Base-by-base conservation (phyloP, 441 rosid species). In the Flueggea neowawraea region DNA sequence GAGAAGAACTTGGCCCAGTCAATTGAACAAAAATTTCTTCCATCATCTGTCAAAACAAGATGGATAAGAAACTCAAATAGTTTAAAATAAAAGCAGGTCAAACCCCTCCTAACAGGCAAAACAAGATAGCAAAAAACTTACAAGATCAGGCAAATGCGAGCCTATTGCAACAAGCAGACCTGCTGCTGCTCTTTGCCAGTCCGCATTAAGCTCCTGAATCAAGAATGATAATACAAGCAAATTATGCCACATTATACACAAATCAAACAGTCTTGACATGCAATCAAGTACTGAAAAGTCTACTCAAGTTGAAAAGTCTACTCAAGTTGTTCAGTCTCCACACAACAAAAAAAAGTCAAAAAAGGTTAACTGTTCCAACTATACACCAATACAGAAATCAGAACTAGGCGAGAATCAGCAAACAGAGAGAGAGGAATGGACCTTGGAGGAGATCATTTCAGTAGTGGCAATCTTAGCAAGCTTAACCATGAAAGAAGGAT, bases 381-480 rank as follows among this genome's bases (percentile, higher is more conserved):
- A 22, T 22, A 22, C 28, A 4, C 41, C 41, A 36, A 36, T 36
- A 8, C 41, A 36, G 6, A 51, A 28, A 15, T 15, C 57, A 16
- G 17, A 39, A 31, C 52, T 16, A 15, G 4, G 16, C 15, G 3
- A 15, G 28, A 56, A 36, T 6, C 50, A 43, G n/a, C 12, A 47
- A 14, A 36, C 6, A 36, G 7, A 36, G 41, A 14, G 50, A 12
- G n/a, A 47, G 14, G 5, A 47, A 47, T 47, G 50, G 45, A 88
- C 99, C 97, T 91, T 95, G 57, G 99, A 87, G 65, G 97, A 91
- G 79, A 95, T 84, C 43, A 95, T 89, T 79, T 95, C 99, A 0
- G 96, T 66, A 1, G 99, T 89, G 61, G 96, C 97, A 78, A 88
- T 85, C 82, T 91, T 95, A 12, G 96, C 97, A 47, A 95, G 99